Conservation (phyloP, 208 protist species). For the Vickermania spadyakhi region DNA sequence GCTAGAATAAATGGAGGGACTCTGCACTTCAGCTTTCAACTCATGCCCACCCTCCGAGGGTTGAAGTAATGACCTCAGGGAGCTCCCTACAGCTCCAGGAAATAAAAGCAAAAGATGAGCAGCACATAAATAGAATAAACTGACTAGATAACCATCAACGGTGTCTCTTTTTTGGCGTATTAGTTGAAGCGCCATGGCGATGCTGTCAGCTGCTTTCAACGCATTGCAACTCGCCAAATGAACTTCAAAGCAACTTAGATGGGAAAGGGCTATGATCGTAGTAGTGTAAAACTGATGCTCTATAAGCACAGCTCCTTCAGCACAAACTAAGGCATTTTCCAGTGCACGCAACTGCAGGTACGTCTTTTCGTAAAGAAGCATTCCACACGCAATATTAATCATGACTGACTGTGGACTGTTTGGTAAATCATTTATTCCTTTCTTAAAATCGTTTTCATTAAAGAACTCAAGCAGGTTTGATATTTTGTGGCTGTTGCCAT, state of each 20-base stretch:
- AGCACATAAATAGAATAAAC: slow-evolving; percentile 39
- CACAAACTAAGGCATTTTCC: slow-evolving; percentile 42
- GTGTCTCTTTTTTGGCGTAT: slow-evolving; percentile 7
- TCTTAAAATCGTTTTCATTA: background rate
- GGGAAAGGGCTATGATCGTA: slow-evolving; percentile 49
- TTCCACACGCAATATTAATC: slow-evolving; percentile 59
- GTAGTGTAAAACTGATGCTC: slow-evolving; percentile 67
- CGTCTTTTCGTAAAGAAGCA: slow-evolving; percentile 71
- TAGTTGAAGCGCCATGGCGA: slow-evolving; percentile 72
- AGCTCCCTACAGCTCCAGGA: slow-evolving; percentile 42
- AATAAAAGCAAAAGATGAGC: slow-evolving; percentile 59
- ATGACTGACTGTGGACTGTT: slow-evolving; percentile 50
- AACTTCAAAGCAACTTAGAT: slow-evolving; percentile 62
- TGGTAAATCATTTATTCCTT: slow-evolving; percentile 5
- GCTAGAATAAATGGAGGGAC: background rate
- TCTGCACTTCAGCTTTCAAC: too few species aligned
- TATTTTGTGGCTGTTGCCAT: background rate
- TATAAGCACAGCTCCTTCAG: slow-evolving; percentile 55
- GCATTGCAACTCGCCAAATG: slow-evolving; percentile 32
- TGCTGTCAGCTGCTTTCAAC: slow-evolving; percentile 55
- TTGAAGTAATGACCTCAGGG: slow-evolving; percentile 34
- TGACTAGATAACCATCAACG: slow-evolving; percentile 24
- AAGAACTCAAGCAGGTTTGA: background rate
- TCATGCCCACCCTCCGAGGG: background rate
- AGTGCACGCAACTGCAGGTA: slow-evolving; percentile 54